Evolutionary conservation across 2,329 filamentous ascomycete genomes (phyloP).

Genomic region (Exophiala xenobiotica): DNA sequence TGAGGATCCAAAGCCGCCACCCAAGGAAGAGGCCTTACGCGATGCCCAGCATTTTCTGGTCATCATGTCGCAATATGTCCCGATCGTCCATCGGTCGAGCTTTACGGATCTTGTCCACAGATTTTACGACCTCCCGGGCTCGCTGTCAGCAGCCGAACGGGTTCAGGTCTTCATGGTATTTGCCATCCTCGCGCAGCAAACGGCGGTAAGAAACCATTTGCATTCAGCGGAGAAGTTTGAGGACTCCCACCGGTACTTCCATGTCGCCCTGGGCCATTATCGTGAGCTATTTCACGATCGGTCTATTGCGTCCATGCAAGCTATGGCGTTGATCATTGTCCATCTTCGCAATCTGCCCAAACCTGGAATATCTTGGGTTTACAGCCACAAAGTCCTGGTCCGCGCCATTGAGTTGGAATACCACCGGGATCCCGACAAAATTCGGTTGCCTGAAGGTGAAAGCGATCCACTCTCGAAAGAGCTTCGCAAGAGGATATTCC

Average conservation of each 20-base stretch:
- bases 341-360: constrained; percentile 78
- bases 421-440: constrained; percentile 67
- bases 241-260: constrained; percentile 73
- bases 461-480: constrained; percentile 65
- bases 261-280: constrained; percentile 69
- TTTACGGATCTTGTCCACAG: constrained; percentile 69
- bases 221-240: constrained; percentile 54
- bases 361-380: constrained; percentile 69
- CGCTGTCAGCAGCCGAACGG: constrained; percentile 62
- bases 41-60: constrained; percentile 76
- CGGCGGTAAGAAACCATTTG: constrained; percentile 66
- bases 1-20: constrained; percentile 60
- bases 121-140: constrained; percentile 67
- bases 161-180: constrained; percentile 78
- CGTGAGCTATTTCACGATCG: constrained; percentile 63
- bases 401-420: constrained; percentile 73
- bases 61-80: constrained; percentile 69
- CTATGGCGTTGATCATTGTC: constrained; percentile 67
- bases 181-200: constrained; percentile 74
- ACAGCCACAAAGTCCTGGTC: constrained; percentile 64
- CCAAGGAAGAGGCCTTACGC: constrained; percentile 62
- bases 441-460: constrained; percentile 43
- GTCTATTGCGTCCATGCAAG: constrained; percentile 68
- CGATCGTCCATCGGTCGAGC: constrained; percentile 73
- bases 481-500: constrained; percentile 76